phyloP scores from a whole-genome alignment of 1,139 yeast genomes.

The Saccharomycopsis hybrid region DNA sequence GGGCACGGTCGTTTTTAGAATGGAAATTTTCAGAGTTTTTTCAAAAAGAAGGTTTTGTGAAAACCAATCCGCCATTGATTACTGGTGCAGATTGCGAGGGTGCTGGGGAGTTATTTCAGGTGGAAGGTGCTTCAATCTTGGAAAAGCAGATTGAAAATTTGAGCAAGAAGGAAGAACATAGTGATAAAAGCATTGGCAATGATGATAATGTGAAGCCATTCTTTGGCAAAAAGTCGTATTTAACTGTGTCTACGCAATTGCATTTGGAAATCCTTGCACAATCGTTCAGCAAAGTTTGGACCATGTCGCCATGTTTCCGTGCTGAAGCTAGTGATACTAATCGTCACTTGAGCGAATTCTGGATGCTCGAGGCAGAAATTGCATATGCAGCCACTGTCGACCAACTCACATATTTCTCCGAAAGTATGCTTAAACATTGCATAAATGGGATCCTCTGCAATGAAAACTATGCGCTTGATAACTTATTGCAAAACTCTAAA shows the following conservation, averaged over 20 bases:
- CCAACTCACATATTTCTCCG: conserved; percentile 62
- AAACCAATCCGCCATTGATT: conserved; percentile 78
- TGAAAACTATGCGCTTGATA: conserved; percentile 33
- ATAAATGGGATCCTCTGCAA: conserved; percentile 35
- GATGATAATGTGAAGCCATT: conserved; percentile 34
- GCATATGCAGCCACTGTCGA: conserved; percentile 54
- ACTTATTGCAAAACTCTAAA: conserved; percentile 38
- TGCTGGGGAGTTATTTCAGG: conserved; percentile 80
- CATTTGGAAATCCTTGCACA: conserved; percentile 80
- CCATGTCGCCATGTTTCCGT: conserved; percentile 84
- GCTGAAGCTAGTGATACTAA: conserved; percentile 91
- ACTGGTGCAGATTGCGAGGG: conserved; percentile 97
- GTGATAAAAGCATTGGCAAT: neutral
- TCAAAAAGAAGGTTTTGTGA: conserved; percentile 46
- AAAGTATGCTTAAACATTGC: conserved; percentile 57
- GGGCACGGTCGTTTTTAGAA: conserved; percentile 69
- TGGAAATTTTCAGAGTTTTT: conserved; percentile 49
- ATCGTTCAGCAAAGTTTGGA: conserved; percentile 80
- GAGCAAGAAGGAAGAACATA: neutral
- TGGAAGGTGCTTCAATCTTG: conserved; percentile 34
- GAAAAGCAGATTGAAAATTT: neutral
- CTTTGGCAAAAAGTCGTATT: conserved; percentile 59
- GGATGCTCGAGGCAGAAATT: conserved; percentile 96
- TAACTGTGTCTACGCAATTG: conserved; percentile 88
- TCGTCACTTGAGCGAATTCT: conserved; percentile 88